Conservation (phyloP, 2,329 filamentous ascomycete genomes). For the Beauveria varroae region DNA sequence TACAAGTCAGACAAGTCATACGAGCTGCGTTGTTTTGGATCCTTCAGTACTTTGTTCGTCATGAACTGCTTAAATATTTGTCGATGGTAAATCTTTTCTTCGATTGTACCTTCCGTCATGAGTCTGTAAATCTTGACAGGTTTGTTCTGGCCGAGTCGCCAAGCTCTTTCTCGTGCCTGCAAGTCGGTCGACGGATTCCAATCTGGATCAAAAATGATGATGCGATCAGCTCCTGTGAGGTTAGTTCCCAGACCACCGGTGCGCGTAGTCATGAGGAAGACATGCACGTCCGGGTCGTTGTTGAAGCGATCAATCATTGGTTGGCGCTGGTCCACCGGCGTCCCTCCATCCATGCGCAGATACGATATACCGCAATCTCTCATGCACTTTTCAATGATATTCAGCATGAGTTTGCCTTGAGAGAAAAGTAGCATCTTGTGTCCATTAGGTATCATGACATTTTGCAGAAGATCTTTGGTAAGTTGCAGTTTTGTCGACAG, state of each 20-base stretch:
- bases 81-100: slow-evolving; percentile 98
- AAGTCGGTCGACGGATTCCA: slow-evolving; percentile 98
- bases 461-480: slow-evolving; percentile 72
- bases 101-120: slow-evolving; percentile 97
- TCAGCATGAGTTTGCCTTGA: slow-evolving; percentile 90
- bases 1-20: slow-evolving; percentile 88
- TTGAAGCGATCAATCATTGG: slow-evolving; percentile 91
- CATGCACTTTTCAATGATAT: slow-evolving; percentile 83
- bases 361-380: slow-evolving; percentile 64
- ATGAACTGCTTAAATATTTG: slow-evolving; percentile 99
- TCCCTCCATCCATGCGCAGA: slow-evolving; percentile 88
- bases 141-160: slow-evolving; percentile 89
- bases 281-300: slow-evolving; percentile 65
- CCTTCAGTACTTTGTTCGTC: slow-evolving; percentile 90
- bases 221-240: slow-evolving; percentile 85
- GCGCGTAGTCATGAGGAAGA: slow-evolving; percentile 92
- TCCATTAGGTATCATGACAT: slow-evolving; percentile 78
- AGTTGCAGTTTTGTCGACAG: slow-evolving; percentile 97
- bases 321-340: slow-evolving; percentile 82
- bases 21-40: slow-evolving; percentile 85
- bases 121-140: slow-evolving; percentile 94
- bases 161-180: slow-evolving; percentile 90
- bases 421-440: slow-evolving; percentile 93
- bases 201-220: slow-evolving; percentile 97
- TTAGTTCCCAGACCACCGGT: slow-evolving; percentile 93